phyloP scores from a whole-genome alignment of 768 basidiomycete species.

The Vararia minispora region DNA sequence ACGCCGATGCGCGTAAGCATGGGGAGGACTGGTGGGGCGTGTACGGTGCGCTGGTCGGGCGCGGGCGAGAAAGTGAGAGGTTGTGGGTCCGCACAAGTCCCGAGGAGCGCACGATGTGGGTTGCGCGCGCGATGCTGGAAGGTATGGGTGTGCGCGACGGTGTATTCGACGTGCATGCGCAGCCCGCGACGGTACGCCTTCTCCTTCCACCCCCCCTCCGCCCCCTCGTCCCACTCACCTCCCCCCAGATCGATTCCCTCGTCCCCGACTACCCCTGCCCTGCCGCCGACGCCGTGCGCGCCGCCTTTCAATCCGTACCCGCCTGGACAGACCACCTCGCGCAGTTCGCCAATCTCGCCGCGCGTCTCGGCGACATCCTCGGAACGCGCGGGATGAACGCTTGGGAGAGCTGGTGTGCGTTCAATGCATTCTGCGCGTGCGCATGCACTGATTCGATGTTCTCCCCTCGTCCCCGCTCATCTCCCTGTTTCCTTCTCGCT shows the following conservation, averaged over 20 bases:
- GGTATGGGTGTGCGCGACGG: conserved; percentile 32
- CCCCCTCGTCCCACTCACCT: background rate
- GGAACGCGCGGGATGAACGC: conserved; percentile 28
- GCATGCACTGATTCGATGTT: background rate
- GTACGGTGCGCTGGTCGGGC: conserved; percentile 16
- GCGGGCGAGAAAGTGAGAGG: no score
- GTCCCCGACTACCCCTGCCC: conserved; percentile 35
- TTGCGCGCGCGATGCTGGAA: conserved; percentile 31
- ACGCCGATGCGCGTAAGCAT: conserved; percentile 31
- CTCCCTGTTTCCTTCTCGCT: background rate
- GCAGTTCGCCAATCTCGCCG: conserved; percentile 25
- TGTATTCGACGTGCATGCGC: conserved; percentile 24
- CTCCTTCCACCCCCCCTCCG: background rate
- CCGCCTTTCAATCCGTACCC: conserved; percentile 31
- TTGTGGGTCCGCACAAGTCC: conserved; percentile 34
- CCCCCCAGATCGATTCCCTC: conserved; percentile 33
- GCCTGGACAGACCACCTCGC: conserved; percentile 35
- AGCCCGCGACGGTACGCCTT: conserved; percentile 28
- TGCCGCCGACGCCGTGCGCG: conserved; percentile 26
- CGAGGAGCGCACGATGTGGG: conserved; percentile 36
- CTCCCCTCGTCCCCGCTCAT: no score
- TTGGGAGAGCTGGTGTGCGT: conserved; percentile 39
- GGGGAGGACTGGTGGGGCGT: no score
- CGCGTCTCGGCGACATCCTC: conserved; percentile 25
- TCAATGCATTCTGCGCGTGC: background rate